Base-by-base conservation (phyloP, 2,329 filamentous ascomycete genomes). In the Colletotrichum sidae region DNA sequence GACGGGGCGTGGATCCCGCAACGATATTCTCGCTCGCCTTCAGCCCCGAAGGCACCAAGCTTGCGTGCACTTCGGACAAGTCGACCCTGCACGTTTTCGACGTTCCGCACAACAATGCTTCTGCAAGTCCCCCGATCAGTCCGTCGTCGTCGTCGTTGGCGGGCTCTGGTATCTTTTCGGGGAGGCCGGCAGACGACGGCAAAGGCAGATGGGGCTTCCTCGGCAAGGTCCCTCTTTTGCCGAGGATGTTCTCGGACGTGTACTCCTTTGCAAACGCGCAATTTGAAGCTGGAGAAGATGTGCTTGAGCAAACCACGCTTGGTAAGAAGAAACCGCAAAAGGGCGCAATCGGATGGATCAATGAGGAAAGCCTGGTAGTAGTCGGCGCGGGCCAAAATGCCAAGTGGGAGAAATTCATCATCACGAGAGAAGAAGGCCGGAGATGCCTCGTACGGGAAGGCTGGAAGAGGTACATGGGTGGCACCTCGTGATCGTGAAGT, bases 61-160 rank as follows among this genome's bases (percentile, higher is more conserved):
- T 98, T 10, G 96, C 96, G 34, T 95, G 94, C 67, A 98, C 95
- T 1, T 97, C 94, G 1, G 96, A 99, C 82, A 99, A 98, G 79
- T 94, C 93, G 6, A 99, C 94, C 0, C 84, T 99, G 10, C 96
- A 99, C 78, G 86, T 99, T 42, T 99, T 97, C 74, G 94, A 98
- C 73, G 84, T 97, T 1, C 90, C 91, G 4, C 85, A 86, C 65
- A 80, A 83, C 8, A 82, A 81, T 55, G 80, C 79, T 68, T 75
- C 78, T 4, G 13, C 55, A 12, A 74, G 50, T 2, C 53, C 50
- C 13, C 58, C 61, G 38, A 37, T 63, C 4, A 67, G 56, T 17
- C 67, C 68, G 6, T 70, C 74, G 7, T 70, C 73, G 37, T 70
- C 73, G 37, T 73, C 72, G 9, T 57, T 57, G 52, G 59, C 51